A percentile compares a stretch with the other conserved stretches of the same genome.
phyloP scores from a whole-genome alignment of 192 early-diverging fungal species.

The Piromyces finnis region DNA sequence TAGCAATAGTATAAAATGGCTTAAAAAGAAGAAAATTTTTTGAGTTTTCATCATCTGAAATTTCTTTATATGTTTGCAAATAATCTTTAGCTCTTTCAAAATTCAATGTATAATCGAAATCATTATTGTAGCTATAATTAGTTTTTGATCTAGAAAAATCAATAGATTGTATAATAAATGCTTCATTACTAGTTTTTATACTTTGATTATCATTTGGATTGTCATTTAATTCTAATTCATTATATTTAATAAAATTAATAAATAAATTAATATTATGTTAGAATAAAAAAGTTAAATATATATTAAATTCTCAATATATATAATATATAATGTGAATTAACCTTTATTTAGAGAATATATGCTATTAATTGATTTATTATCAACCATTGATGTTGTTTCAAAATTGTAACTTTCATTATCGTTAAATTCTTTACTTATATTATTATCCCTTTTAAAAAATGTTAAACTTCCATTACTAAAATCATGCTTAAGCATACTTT shows the following conservation, averaged over 20 bases:
- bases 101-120: neutral
- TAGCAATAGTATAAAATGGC: neutral
- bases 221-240: neutral
- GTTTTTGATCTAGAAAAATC: neutral
- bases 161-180: neutral
- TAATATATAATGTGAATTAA: neutral
- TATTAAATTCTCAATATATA: no score
- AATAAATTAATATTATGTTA: no score
- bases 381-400: neutral
- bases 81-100: neutral
- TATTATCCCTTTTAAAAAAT: neutral
- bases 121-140: neutral
- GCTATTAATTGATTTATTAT: neutral
- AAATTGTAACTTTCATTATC: neutral
- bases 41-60: neutral
- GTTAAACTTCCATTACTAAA: neutral
- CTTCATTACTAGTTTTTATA: neutral
- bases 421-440: no score
- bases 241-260: no score
- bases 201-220: neutral
- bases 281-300: no score
- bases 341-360: neutral
- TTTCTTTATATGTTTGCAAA: neutral
- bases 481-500: neutral
- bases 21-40: neutral